Evolutionary conservation across 768 basidiomycete species (phyloP).

Genomic region (Megacollybia marginata): DNA sequence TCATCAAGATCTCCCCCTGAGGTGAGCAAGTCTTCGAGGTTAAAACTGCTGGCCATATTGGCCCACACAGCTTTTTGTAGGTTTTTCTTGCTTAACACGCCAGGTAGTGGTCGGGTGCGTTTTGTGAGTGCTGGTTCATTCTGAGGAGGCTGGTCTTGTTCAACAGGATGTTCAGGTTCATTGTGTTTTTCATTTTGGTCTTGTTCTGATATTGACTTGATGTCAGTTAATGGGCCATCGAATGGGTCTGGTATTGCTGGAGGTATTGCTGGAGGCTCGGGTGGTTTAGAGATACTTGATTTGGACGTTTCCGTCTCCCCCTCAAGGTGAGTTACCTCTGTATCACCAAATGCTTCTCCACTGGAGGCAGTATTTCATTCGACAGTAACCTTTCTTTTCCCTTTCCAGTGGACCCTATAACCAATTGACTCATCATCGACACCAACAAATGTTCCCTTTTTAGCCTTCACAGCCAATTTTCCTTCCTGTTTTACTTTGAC

Average conservation of each 20-base stretch:
- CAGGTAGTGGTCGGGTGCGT: neutral
- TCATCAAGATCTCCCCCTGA: neutral
- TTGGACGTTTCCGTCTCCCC: slow-evolving; percentile 7
- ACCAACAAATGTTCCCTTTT: slow-evolving; percentile 14
- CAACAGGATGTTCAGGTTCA: neutral
- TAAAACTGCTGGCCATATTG: neutral
- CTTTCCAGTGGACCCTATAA: slow-evolving; percentile 21
- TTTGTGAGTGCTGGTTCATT: neutral
- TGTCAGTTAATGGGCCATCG: neutral
- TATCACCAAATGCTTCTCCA: neutral
- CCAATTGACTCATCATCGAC: slow-evolving; percentile 20
- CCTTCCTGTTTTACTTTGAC: slow-evolving; percentile 19
- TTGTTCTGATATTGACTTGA: too few relatives aligned
- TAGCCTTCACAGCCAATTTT: slow-evolving; percentile 3
- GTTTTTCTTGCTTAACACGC: neutral
- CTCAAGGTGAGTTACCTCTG: too few relatives aligned
- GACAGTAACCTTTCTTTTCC: slow-evolving; percentile 13
- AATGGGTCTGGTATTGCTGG: neutral
- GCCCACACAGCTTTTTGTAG: neutral
- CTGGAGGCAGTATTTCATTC: slow-evolving; percentile 15
- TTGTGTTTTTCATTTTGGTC: too few relatives aligned
- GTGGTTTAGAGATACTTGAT: too few relatives aligned
- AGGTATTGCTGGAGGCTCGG: too few relatives aligned
- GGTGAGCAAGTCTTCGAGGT: neutral
- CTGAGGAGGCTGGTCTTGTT: neutral